A percentile compares a stretch with the other conserved stretches of the same genome.
Conservation (phyloP, 345 rosid species). For the Salix suchowensis region DNA sequence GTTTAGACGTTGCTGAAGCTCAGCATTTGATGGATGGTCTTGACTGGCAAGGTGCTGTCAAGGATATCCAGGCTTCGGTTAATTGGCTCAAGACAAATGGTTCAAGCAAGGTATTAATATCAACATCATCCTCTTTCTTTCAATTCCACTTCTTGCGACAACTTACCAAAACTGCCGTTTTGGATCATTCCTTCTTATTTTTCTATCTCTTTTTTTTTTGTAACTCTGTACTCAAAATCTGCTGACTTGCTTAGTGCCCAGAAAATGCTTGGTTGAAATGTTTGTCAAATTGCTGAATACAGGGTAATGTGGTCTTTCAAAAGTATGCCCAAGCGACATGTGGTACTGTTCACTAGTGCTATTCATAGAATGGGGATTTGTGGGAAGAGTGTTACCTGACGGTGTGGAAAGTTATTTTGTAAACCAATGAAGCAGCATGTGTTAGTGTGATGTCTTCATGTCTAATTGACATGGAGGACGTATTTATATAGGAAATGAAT, state of each 20-base stretch:
- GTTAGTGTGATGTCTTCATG: conserved; percentile 57
- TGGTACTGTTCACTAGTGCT: conserved; percentile 65
- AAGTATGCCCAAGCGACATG: conserved; percentile 47
- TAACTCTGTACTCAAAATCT: conserved; percentile 31
- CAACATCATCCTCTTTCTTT: neutral
- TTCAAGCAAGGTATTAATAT: conserved; percentile 57
- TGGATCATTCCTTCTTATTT: no score
- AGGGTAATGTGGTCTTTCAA: conserved; percentile 44
- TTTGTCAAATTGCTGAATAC: conserved; percentile 38
- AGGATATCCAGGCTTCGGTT: conserved; percentile 79
- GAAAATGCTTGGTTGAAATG: conserved; percentile 53
- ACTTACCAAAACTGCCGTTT: no score
- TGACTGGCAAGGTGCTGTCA: conserved; percentile 92
- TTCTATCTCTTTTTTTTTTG: no score
- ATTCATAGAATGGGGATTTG: conserved; percentile 50
- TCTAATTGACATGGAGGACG: conserved; percentile 46
- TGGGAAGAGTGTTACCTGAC: conserved; percentile 29
- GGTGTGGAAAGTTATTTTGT: conserved; percentile 10
- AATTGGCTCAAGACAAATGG: conserved; percentile 92
- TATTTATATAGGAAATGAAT: conserved; percentile 46
- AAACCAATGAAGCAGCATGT: conserved; percentile 61
- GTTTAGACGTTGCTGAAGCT: conserved; percentile 85
- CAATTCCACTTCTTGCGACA: neutral
- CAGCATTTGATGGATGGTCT: conserved; percentile 89
- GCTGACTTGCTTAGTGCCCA: conserved; percentile 28